Evolutionary conservation across 352 stramenopile genomes (phyloP).

Genomic region (Phytophthora syringae): DNA sequence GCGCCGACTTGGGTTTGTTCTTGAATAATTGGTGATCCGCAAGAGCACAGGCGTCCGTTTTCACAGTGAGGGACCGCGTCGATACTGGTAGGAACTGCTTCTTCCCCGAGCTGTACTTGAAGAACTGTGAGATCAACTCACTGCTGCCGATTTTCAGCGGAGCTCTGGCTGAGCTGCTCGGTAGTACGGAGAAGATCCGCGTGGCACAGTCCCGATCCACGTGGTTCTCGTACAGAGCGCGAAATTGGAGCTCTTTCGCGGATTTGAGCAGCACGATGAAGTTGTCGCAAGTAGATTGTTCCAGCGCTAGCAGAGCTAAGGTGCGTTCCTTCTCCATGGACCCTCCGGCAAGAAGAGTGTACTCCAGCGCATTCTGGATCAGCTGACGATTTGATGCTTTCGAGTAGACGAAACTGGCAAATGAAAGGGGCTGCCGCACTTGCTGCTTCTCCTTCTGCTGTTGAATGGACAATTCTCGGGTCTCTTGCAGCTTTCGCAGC

Average conservation of each 20-base stretch:
- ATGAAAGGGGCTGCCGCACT: slow-evolving; percentile 16
- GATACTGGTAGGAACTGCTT: slow-evolving; percentile 77
- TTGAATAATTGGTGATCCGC: slow-evolving; percentile 61
- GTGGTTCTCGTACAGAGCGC: slow-evolving; percentile 74
- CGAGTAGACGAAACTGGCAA: slow-evolving; percentile 15
- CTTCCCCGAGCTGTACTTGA: slow-evolving; percentile 87
- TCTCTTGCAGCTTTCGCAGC: slow-evolving; percentile 64
- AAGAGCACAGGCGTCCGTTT: slow-evolving; percentile 76
- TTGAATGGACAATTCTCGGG: slow-evolving; percentile 40
- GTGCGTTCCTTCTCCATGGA: slow-evolving; percentile 66
- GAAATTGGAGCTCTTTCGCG: slow-evolving; percentile 75
- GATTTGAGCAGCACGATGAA: slow-evolving; percentile 83
- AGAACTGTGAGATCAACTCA: slow-evolving; percentile 70
- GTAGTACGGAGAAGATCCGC: slow-evolving; percentile 50
- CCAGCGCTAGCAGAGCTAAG: slow-evolving; percentile 50
- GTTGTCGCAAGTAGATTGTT: slow-evolving; percentile 60
- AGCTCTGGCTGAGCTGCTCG: slow-evolving; percentile 30
- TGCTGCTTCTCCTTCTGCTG: slow-evolving; percentile 38
- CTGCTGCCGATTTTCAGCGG: slow-evolving; percentile 30
- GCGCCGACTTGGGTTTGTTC: slow-evolving; percentile 37
- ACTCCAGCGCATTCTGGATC: slow-evolving; percentile 85
- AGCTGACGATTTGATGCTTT: slow-evolving; percentile 72
- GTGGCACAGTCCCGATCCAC: slow-evolving; percentile 48
- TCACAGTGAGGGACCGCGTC: slow-evolving; percentile 73
- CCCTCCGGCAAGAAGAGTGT: slow-evolving; percentile 67